These are phyloP conservation scores for Anthracocystis panici-leucophaei DNA, from an alignment of 1,284 basidiomycete genomes.

Conservation along the genomic window DNA sequence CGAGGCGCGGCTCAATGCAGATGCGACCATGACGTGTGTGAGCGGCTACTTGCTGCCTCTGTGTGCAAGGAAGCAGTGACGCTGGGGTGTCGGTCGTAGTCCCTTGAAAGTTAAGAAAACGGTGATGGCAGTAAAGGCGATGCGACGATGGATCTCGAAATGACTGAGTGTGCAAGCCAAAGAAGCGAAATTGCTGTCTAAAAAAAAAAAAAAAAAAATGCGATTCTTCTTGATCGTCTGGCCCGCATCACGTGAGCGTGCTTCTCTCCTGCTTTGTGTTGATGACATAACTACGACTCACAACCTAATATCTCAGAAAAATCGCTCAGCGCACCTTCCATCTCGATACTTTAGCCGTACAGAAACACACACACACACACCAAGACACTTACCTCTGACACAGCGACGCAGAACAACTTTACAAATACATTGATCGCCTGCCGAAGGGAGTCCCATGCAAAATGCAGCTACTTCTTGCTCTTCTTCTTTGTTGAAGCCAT, in stretches of 20 bases:
- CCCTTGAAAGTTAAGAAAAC: conserved; percentile 1
- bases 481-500: conserved; percentile 35
- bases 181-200: conserved; percentile 6
- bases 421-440: neutral
- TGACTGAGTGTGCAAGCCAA: neutral
- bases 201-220: conserved; percentile 48
- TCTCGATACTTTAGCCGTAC: neutral
- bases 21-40: conserved; percentile 16
- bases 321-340: neutral
- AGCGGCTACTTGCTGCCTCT: neutral
- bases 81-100: neutral
- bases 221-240: conserved; percentile 27
- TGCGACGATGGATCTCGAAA: neutral
- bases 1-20: conserved; percentile 32
- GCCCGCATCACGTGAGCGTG: conserved; percentile 33
- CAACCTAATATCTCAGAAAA: neutral
- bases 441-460: neutral
- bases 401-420: neutral
- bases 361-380: neutral
- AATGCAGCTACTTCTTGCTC: conserved; percentile 23
- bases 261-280: neutral
- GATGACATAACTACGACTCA: conserved; percentile 8
- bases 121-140: conserved; percentile 2
- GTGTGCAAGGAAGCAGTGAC: neutral
- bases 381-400: no score